These are phyloP conservation scores for Melaleuca alternifolia DNA, from an alignment of 345 rosid species.

Conservation along the genomic window DNA sequence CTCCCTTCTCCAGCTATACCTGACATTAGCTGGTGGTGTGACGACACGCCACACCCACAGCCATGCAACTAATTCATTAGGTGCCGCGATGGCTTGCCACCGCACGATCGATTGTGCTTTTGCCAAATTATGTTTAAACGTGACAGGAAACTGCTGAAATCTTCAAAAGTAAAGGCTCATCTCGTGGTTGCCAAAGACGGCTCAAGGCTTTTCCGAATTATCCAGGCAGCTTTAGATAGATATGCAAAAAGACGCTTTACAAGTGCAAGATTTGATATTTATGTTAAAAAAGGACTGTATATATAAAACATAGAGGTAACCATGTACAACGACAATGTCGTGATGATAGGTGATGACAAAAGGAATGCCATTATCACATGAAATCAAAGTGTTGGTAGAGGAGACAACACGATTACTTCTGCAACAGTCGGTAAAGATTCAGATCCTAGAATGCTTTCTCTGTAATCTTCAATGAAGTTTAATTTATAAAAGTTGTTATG, in stretches of 20 bases:
- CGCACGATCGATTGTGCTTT: constrained; percentile 6
- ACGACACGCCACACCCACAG: constrained; percentile 24
- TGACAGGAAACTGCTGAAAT: constrained; percentile 24
- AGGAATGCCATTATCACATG: constrained; percentile 25
- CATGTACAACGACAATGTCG: constrained; percentile 9
- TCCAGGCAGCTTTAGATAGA: constrained; percentile 17
- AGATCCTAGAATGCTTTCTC: no score
- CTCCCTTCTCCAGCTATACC: neutral
- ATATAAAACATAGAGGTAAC: constrained; percentile 14
- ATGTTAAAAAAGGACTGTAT: constrained; percentile 15
- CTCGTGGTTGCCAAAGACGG: constrained; percentile 36
- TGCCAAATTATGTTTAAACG: constrained; percentile 10
- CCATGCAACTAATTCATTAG: constrained; percentile 22
- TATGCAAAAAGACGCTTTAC: constrained; percentile 18
- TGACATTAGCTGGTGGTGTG: constrained; percentile 20
- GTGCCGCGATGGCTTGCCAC: neutral
- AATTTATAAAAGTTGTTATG: neutral
- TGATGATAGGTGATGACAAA: constrained; percentile 25
- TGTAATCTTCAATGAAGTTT: neutral
- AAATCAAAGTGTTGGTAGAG: constrained; percentile 25
- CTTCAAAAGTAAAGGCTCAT: constrained; percentile 13
- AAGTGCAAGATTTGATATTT: constrained; percentile 12
- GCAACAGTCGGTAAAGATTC: constrained; percentile 21
- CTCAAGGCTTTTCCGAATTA: constrained; percentile 16
- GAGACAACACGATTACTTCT: constrained; percentile 23